These are phyloP conservation scores for Ophiostoma himal-ulmi DNA, from an alignment of 2,329 filamentous ascomycete species.

Conservation along the genomic window DNA sequence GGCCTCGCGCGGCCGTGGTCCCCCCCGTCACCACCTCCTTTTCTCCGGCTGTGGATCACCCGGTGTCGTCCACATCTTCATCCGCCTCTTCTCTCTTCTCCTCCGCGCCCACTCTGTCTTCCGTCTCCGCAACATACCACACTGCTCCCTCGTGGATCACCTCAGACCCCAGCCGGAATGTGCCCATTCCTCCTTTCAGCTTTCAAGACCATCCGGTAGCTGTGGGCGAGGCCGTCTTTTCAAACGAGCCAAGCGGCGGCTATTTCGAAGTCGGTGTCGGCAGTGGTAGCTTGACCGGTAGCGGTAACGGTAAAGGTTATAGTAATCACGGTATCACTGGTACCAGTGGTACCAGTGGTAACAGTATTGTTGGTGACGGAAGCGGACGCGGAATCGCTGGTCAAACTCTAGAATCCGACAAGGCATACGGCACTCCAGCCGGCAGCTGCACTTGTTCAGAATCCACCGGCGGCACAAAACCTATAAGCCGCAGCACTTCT, in stretches of 20 bases:
- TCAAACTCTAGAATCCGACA: not conserved
- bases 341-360: too few relatives aligned
- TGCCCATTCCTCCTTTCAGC: not conserved
- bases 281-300: not conserved
- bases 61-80: slow-evolving; percentile 15
- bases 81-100: slow-evolving; percentile 21
- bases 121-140: slow-evolving; percentile 13
- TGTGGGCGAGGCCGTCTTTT: slow-evolving; percentile 12
- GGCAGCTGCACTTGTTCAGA: not conserved
- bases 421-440: not conserved
- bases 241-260: slow-evolving; percentile 6
- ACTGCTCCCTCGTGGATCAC: slow-evolving; percentile 16
- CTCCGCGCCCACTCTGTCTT: slow-evolving; percentile 13
- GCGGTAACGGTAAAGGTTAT: not conserved
- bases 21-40: not conserved
- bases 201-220: not conserved
- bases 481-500: not conserved
- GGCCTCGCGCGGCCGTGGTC: slow-evolving; percentile 13
- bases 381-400: not conserved
- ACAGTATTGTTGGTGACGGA: not conserved
- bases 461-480: not conserved
- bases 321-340: not conserved
- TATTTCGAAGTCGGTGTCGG: not conserved
- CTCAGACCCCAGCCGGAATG: slow-evolving; percentile 19
- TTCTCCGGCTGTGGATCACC: slow-evolving; percentile 10